Conservation (phyloP, 2,329 filamentous ascomycete genomes). For the Chaetomium olivaceum region DNA sequence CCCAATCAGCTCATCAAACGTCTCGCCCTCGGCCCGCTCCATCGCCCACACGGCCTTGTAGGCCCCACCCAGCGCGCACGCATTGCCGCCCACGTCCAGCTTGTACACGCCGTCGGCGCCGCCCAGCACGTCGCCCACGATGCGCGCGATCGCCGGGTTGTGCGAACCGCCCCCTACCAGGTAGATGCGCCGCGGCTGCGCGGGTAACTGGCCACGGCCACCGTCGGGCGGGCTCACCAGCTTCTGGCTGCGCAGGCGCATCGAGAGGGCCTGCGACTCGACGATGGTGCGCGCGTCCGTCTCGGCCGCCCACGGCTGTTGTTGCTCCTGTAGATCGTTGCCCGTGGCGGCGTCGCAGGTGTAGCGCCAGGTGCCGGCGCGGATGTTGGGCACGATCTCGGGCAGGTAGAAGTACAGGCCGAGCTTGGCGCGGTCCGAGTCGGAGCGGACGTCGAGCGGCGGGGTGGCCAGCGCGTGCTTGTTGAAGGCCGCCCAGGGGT, state of each 20-base stretch:
- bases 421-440: constrained; percentile 67
- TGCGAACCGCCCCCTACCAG: constrained; percentile 89
- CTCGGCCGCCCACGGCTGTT: constrained; percentile 53
- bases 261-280: constrained; percentile 91
- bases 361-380: constrained; percentile 84
- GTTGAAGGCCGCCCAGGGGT: constrained; percentile 82
- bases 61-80: constrained; percentile 88
- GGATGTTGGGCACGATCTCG: constrained; percentile 92
- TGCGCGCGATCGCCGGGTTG: constrained; percentile 83
- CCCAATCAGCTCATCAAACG: constrained; percentile 85
- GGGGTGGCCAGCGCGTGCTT: constrained; percentile 65
- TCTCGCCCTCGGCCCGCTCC: constrained; percentile 67
- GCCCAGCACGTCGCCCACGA: constrained; percentile 85
- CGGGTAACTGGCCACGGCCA: constrained; percentile 54
- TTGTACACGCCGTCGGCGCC: constrained; percentile 88
- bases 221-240: constrained; percentile 63
- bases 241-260: constrained; percentile 78
- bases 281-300: constrained; percentile 85
- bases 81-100: constrained; percentile 91
- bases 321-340: constrained; percentile 46
- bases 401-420: constrained; percentile 94
- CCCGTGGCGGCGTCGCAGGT: constrained; percentile 57
- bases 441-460: constrained; percentile 63
- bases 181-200: constrained; percentile 87
- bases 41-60: constrained; percentile 96